Conservation (phyloP, 2,329 filamentous ascomycete species). For the Botrytis porri region DNA sequence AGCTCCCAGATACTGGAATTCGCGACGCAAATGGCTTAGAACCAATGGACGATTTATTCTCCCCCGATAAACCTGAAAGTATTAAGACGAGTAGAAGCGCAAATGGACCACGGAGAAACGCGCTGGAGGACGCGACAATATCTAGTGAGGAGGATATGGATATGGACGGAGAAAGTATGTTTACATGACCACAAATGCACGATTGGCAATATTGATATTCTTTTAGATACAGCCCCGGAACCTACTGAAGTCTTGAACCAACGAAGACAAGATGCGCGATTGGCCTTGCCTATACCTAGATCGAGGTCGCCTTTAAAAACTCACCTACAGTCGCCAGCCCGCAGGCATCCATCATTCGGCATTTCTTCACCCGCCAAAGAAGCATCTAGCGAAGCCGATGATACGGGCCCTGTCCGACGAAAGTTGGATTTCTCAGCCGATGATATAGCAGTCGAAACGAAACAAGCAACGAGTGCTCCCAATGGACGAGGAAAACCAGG, state of each 20-base stretch:
- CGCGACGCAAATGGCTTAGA: slow-evolving; percentile 93
- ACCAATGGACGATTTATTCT: slow-evolving; percentile 82
- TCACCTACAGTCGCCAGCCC: slow-evolving; percentile 38
- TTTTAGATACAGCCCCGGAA: slow-evolving; percentile 49
- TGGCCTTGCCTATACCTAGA: slow-evolving; percentile 36
- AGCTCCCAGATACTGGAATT: slow-evolving; percentile 70
- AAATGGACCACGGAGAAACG: slow-evolving; percentile 25
- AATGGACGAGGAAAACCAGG: slow-evolving; percentile 18
- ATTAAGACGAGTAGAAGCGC: slow-evolving; percentile 15
- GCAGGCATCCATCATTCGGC: slow-evolving; percentile 37
- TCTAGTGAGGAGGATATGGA: slow-evolving; percentile 60
- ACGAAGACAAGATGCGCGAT: slow-evolving; percentile 33
- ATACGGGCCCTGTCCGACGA: slow-evolving; percentile 32
- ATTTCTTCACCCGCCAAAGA: slow-evolving; percentile 36
- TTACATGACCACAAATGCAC: not conserved
- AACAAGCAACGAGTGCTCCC: slow-evolving; percentile 1
- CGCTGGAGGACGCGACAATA: slow-evolving; percentile 43
- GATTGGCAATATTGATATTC: slow-evolving; percentile 22
- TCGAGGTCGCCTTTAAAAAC: slow-evolving; percentile 40
- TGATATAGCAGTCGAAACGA: slow-evolving; percentile 24
- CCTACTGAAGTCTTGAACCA: slow-evolving; percentile 45
- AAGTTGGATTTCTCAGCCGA: slow-evolving; percentile 37
- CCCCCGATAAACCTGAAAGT: slow-evolving; percentile 59
- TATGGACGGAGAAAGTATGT: slow-evolving; percentile 54
- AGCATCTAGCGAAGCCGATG: slow-evolving; percentile 29